These are phyloP conservation scores for Pyricularia sp. DNA, from an alignment of 2,329 filamentous ascomycete species.

Conservation along the genomic window DNA sequence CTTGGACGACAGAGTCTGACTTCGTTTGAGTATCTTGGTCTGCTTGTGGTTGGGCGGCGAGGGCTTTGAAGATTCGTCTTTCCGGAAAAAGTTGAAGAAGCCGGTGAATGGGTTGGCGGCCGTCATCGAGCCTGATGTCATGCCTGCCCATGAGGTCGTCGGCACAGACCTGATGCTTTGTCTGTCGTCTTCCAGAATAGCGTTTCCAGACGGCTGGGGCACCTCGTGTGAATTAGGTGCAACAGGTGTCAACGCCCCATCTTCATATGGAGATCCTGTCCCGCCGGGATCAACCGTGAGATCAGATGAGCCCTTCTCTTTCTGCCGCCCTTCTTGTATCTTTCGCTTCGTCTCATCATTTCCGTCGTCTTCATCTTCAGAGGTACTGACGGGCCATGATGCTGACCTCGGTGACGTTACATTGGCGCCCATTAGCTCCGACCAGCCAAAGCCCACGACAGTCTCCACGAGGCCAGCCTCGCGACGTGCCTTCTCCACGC, in stretches of 20 bases:
- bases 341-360: background rate
- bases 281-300: background rate
- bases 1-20: conserved; percentile 54
- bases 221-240: conserved; percentile 32
- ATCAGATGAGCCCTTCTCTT: background rate
- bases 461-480: conserved; percentile 89
- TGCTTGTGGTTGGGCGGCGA: conserved; percentile 40
- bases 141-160: conserved; percentile 2
- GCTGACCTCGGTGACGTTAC: conserved; percentile 32
- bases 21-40: conserved; percentile 60
- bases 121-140: conserved; percentile 14
- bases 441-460: conserved; percentile 87
- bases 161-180: conserved; percentile 38
- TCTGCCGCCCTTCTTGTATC: background rate
- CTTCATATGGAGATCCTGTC: background rate
- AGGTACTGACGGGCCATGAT: conserved; percentile 18
- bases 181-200: conserved; percentile 54
- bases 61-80: conserved; percentile 35
- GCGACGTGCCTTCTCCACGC: conserved; percentile 85
- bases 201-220: conserved; percentile 55
- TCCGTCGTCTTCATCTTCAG: conserved; percentile 16
- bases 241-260: conserved; percentile 13
- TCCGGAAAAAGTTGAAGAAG: conserved; percentile 64
- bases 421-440: conserved; percentile 70
- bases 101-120: conserved; percentile 41